Evolutionary conservation across 2,329 filamentous ascomycete genomes (phyloP), one percentile per base, ranked within the genome.

Genomic region (Colletotrichum orchidophilum): DNA sequence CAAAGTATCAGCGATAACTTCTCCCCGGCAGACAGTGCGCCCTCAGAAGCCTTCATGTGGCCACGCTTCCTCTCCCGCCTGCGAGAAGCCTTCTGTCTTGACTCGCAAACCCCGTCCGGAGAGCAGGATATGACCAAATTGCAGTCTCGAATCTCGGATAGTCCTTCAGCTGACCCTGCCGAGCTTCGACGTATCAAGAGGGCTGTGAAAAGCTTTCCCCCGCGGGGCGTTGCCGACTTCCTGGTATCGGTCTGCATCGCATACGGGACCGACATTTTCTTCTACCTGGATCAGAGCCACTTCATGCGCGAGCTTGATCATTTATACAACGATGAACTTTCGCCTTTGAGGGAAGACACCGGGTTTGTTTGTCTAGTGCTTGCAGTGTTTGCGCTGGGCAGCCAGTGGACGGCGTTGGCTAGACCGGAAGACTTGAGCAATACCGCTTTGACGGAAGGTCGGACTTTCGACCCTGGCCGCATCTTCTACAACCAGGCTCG

Each of bases 341-440:
- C 75, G 2, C 60, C 58, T 12, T 24, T 79, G 3, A 58, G 77
- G 9, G 67, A 67, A 0, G 78, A 79, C 50, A 42, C 68, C 0
- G 74, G 74, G 21, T 79, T 79, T 27, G 69, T 79, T 6, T 78
- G 77, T 35, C 74, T 78, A 4, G 72, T 74, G 0, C 73, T 78
- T 26, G 77, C 77, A 2, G 71, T 74, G 8, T 75, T 77, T 59
- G 80, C 79, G 0, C 66, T 81, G 6, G 79, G 79, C 0, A 81
- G 80, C 35, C 80, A 82, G 33, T 81, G 79, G 77, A 79, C 79
- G 1, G 73, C 75, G 0, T 66, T 81, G 6, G 78, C 78, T 39
- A 74, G 73, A 53, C 77, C 78, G 0, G 74, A 76, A 4, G 73
- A 71, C 21, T 55, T 71, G 24, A 24, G 57, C 11, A 11, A 7